Evolutionary conservation across 495 filamentous ascomycete species (phyloP), one percentile per base, ranked within the genome.

Genomic region (Podospora australis): DNA sequence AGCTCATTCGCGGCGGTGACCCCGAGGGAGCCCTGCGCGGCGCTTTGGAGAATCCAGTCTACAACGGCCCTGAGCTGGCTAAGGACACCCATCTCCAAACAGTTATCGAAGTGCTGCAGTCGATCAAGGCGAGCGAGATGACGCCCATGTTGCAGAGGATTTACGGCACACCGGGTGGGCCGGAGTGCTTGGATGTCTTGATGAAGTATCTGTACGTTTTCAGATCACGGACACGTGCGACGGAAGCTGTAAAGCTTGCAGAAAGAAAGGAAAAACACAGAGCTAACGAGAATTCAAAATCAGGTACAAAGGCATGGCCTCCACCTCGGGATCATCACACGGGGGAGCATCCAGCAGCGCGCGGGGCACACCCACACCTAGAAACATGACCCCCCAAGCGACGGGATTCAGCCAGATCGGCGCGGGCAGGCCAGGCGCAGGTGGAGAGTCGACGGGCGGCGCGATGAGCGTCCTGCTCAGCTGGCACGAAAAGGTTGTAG

Each of bases 401-500:
- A 95, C 90, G 4, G 88, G 59, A 4, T 95, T 96, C 70, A 87
- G 85, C 54, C 90, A 95, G 67, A 78, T 90, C 53, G 81, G 84
- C 46, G n/a, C n/a, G n/a, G 70, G 70, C 11, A 73, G 88, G 30
- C 79, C 83, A 32, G 74, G 82, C 16, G 79, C 47, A 5, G 24
- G 77, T 16, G 82, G 79, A 55, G 87, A 90, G 49, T 84, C 84
- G 48, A 84, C 86, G 54, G 87, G 88, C 39, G 80, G 87, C 56
- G 85, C 83, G 38, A 95, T 95, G 90, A 95, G 90, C 55, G 90
- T 96, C 36, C 60, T 96, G 59, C 69, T 96, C 54, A 94, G 85
- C 62, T 96, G 90, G 90, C 90, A 95, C 60, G 90, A 96, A 77
- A 95, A 94, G 76, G 71, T 94, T 38, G 88, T 95, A 2, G 90